phyloP scores from a whole-genome alignment of 352 stramenopile genomes.

The Globisporangium acanthophoron region DNA sequence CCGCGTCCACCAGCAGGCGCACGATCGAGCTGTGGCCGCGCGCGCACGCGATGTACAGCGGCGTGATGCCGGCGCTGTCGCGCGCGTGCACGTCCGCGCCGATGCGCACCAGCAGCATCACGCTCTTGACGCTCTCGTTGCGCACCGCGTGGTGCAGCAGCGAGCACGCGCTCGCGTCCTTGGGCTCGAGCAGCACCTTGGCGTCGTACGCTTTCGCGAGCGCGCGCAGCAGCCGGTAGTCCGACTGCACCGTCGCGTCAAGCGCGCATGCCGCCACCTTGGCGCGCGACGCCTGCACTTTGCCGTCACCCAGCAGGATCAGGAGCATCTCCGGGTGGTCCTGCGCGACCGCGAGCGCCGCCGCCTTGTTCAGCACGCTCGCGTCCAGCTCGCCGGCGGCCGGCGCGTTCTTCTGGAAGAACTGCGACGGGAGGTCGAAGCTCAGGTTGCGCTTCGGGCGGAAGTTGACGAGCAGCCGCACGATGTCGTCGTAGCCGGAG shows the following conservation, averaged over 20 bases:
- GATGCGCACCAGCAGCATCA: conserved; percentile 52
- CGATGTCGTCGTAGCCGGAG: conserved; percentile 33
- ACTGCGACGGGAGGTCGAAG: conserved; percentile 18
- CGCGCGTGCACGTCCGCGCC: conserved; percentile 59
- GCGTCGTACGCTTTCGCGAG: conserved; percentile 44
- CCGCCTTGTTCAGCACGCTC: conserved; percentile 33
- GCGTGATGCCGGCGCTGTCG: conserved; percentile 58
- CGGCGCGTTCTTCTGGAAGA: conserved; percentile 15
- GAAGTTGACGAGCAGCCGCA: conserved; percentile 29
- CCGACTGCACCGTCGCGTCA: conserved; percentile 36
- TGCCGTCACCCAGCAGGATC: conserved; percentile 49
- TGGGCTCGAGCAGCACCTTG: conserved; percentile 33
- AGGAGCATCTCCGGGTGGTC: conserved; percentile 35
- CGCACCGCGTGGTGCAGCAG: conserved; percentile 62
- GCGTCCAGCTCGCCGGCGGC: conserved; percentile 29
- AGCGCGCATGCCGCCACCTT: conserved; percentile 39
- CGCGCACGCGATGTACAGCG: conserved; percentile 75
- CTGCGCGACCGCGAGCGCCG: conserved; percentile 36
- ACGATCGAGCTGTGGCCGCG: conserved; percentile 58
- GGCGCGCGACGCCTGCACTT: conserved; percentile 19
- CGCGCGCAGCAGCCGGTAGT: conserved; percentile 48
- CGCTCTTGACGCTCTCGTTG: conserved; percentile 43
- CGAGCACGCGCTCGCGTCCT: conserved; percentile 39
- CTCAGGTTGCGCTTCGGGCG: conserved; percentile 15
- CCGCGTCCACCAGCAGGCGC: conserved; percentile 48